These are phyloP conservation scores for Phascolomyces articulosus DNA, from an alignment of 371 early-diverging fungal genomes.

Conservation along the genomic window DNA sequence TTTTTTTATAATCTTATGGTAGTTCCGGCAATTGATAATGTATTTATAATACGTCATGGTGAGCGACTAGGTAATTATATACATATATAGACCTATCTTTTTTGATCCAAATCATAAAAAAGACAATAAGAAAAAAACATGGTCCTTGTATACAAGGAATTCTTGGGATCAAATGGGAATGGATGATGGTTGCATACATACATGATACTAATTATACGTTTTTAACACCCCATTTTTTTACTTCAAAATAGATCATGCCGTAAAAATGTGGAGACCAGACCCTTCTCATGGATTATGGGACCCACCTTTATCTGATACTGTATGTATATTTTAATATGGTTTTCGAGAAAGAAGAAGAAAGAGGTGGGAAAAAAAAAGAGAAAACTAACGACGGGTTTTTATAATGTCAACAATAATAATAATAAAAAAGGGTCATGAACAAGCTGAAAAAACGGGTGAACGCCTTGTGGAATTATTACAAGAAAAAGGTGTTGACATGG, in stretches of 20 bases:
- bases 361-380: not conserved
- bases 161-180: too few species aligned
- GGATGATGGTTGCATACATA: too few species aligned
- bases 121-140: too few species aligned
- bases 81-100: not conserved
- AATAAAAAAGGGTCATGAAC: slow-evolving; percentile 28
- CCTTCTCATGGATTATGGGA: slow-evolving; percentile 45
- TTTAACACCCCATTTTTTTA: too few species aligned
- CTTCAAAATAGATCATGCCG: slow-evolving; percentile 35
- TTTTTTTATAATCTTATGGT: slow-evolving; percentile 10
- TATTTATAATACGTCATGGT: slow-evolving; percentile 32
- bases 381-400: not conserved
- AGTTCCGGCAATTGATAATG: slow-evolving; percentile 10
- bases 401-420: not conserved
- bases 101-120: too few species aligned
- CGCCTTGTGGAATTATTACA: slow-evolving; percentile 23
- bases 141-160: too few species aligned
- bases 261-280: slow-evolving; percentile 45
- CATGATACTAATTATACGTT: too few species aligned
- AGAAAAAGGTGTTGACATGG: slow-evolving; percentile 23
- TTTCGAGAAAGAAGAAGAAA: not conserved
- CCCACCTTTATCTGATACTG: slow-evolving; percentile 38
- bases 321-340: slow-evolving; percentile 7
- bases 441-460: slow-evolving; percentile 35
- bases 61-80: slow-evolving; percentile 28